Evolutionary conservation across 2,329 filamentous ascomycete species (phyloP).

Genomic region (Aaosphaeria pasadenensis): DNA sequence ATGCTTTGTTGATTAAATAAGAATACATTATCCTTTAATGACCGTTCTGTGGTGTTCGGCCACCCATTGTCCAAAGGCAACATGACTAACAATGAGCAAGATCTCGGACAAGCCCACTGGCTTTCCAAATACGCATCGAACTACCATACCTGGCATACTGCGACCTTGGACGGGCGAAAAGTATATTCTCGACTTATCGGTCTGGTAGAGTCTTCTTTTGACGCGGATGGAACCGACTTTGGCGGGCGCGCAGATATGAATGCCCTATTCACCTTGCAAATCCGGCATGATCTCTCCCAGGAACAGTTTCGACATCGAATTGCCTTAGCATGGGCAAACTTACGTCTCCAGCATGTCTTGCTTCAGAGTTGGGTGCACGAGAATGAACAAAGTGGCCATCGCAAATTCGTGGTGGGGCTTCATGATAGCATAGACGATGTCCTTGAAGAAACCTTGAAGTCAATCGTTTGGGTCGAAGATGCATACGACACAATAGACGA

Average conservation of each 20-base stretch:
- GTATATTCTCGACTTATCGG: slow-evolving; percentile 39
- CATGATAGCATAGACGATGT: slow-evolving; percentile 25
- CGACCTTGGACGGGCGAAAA: slow-evolving; percentile 10
- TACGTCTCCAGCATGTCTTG: slow-evolving; percentile 39
- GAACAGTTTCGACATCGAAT: slow-evolving; percentile 33
- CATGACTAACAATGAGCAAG: no score
- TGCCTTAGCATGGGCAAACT: slow-evolving; percentile 38
- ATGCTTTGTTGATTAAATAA: no score
- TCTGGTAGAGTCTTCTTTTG: slow-evolving; percentile 45
- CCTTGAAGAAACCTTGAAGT: slow-evolving; percentile 22
- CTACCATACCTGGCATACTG: slow-evolving; percentile 36
- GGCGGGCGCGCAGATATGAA: slow-evolving; percentile 48
- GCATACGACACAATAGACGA: slow-evolving; percentile 31
- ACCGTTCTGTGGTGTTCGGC: no score
- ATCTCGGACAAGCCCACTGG: slow-evolving; percentile 20
- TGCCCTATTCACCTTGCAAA: slow-evolving; percentile 33
- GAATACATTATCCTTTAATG: no score
- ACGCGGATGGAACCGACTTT: slow-evolving; percentile 42
- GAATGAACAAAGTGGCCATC: slow-evolving; percentile 9
- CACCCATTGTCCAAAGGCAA: no score
- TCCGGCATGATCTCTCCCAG: slow-evolving; percentile 27
- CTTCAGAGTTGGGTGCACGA: slow-evolving; percentile 32
- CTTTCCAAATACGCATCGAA: slow-evolving; percentile 38
- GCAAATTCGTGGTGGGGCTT: slow-evolving; percentile 35
- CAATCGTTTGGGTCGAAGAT: slow-evolving; percentile 40